Conservation (phyloP, 768 basidiomycete species). For the Leccinum disarticulatum region DNA sequence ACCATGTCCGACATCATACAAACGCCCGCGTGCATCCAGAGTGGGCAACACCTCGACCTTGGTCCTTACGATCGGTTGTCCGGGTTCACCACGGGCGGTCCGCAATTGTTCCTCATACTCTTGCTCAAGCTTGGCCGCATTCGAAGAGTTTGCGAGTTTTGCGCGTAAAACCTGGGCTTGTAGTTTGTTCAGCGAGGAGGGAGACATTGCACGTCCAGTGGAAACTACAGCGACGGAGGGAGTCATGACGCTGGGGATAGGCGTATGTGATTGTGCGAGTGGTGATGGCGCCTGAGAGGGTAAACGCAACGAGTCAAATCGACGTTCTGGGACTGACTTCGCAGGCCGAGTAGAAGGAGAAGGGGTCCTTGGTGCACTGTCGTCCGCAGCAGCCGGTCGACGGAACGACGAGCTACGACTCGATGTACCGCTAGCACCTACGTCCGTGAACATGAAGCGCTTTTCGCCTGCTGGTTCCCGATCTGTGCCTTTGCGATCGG, state of each 20-base stretch:
- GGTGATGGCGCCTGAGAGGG: constrained; percentile 62
- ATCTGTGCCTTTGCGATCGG: constrained; percentile 39
- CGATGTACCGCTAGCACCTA: constrained; percentile 59
- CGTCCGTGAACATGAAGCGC: constrained; percentile 68
- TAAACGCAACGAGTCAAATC: constrained; percentile 61
- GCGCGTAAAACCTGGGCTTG: constrained; percentile 93
- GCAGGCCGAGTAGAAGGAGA: constrained; percentile 30
- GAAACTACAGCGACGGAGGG: constrained; percentile 46
- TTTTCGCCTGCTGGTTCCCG: constrained; percentile 43
- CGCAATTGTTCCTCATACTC: constrained; percentile 78
- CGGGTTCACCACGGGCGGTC: constrained; percentile 46
- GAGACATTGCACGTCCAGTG: constrained; percentile 54
- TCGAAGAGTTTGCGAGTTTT: constrained; percentile 77
- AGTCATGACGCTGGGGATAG: constrained; percentile 89
- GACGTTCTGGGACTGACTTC: constrained; percentile 43
- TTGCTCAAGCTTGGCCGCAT: constrained; percentile 74
- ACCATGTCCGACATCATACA: constrained; percentile 92
- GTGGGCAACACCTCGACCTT: constrained; percentile 87
- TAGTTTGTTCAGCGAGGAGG: constrained; percentile 83
- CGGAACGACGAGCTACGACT: constrained; percentile 88
- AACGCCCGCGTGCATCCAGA: constrained; percentile 73
- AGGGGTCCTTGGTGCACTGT: constrained; percentile 63
- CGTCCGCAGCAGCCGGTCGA: constrained; percentile 65
- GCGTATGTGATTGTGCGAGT: constrained; percentile 66
- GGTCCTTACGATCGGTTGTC: constrained; percentile 43